Evolutionary conservation across 2,329 filamentous ascomycete genomes (phyloP).

Genomic region (Colletotrichum cordylinicola): DNA sequence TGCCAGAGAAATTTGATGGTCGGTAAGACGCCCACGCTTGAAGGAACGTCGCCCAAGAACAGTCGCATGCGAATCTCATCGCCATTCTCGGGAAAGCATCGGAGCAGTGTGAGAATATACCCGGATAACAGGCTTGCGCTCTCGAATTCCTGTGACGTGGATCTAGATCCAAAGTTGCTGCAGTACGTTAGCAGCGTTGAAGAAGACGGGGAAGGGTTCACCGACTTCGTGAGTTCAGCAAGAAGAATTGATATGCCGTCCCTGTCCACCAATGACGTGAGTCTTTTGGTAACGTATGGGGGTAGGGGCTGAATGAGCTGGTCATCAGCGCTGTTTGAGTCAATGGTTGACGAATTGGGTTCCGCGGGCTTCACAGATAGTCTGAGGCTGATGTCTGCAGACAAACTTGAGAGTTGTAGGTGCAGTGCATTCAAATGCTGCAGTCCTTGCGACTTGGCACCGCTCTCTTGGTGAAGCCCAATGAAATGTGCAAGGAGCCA

Average conservation of each 20-base stretch:
- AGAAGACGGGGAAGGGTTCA: neutral
- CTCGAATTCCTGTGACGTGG: constrained; percentile 34
- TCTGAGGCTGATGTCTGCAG: constrained; percentile 55
- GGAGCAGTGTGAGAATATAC: constrained; percentile 84
- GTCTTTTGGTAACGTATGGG: constrained; percentile 67
- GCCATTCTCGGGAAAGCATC: constrained; percentile 80
- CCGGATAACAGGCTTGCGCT: constrained; percentile 72
- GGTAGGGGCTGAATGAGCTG: constrained; percentile 43
- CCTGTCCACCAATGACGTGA: constrained; percentile 76
- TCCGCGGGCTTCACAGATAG: constrained; percentile 31
- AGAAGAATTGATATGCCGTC: constrained; percentile 73
- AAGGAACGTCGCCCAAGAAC: constrained; percentile 74
- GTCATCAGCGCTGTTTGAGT: constrained; percentile 25
- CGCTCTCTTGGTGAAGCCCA: constrained; percentile 52
- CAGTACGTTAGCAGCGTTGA: neutral
- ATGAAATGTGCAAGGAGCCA: constrained; percentile 74
- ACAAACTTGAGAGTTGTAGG: constrained; percentile 57
- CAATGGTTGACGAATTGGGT: constrained; percentile 9
- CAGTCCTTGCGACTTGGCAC: constrained; percentile 37
- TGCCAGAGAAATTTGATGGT: constrained; percentile 89
- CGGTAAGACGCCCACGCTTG: constrained; percentile 52
- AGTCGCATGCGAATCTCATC: constrained; percentile 96
- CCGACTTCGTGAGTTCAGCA: constrained; percentile 22
- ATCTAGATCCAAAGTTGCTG: constrained; percentile 22
- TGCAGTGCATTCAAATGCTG: constrained; percentile 58